Base-by-base conservation (phyloP, 2,329 filamentous ascomycete species). In the Pseudovirgaria hyperparasitica region DNA sequence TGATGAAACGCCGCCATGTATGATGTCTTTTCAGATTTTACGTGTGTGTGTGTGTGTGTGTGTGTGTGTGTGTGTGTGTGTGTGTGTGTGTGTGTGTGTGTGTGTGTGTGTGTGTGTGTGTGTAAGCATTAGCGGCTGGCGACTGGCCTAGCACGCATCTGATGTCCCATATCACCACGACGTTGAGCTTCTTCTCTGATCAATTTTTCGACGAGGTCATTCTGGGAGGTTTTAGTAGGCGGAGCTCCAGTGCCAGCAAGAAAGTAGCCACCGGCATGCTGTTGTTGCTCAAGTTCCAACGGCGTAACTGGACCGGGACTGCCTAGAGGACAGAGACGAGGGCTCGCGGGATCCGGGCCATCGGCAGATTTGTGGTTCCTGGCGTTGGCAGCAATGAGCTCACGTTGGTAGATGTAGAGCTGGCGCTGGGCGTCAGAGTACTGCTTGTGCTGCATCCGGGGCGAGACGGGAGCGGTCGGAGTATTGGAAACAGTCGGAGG, bases 271-370 rank as follows among this genome's bases (percentile, higher is more conserved):
- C 56, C 50, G 10, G 40, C 38, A n/a, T n/a, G n/a, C 9, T 50
- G 46, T 10, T 46, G 38, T 2, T 47, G 49, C 40, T 64, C 63
- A 17, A 68, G 54, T 36, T 61, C 59, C 24, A 68, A 42, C n/a
- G 63, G 64, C 14, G 64, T 68, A 20, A 67, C 62, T 5, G 61
- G 61, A 20, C 62, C 62, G 3, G 64, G 64, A 29, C 62, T 66
- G 10, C 58, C 62, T 13, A 64, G 42, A 14, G 64, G 64, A 14
- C 51, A 52, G 21, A 68, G 50, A 20, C 59, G 54, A 17, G 64
- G 64, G 41, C 60, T 64, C 14, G 44, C 51, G 2, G 63, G 63
- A 36, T 55, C 60, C 5, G 39, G 20, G 12, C 26, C 35, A 10
- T 30, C 33, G 11, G 36, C 21, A 16, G 41, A 39, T 20, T 43